These are phyloP conservation scores for Mycogone perniciosa DNA, from an alignment of 2,329 filamentous ascomycete genomes.

Conservation along the genomic window DNA sequence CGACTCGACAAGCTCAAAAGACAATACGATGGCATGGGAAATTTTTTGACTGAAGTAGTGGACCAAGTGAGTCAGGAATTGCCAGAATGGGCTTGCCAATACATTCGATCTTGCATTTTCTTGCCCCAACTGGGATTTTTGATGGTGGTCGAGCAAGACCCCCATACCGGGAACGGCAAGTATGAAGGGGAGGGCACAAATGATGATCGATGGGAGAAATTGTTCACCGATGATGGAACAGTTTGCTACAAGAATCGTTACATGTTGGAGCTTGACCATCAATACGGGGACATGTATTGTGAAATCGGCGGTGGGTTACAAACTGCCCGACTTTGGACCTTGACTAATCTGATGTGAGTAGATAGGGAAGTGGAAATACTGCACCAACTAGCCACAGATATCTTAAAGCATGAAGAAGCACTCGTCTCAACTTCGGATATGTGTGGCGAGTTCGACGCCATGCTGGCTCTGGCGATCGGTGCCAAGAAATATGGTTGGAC, in stretches of 20 bases:
- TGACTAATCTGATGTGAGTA: conserved; percentile 22
- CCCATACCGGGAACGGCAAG: conserved; percentile 47
- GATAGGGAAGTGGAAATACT: conserved; percentile 88
- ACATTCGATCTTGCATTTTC: conserved; percentile 72
- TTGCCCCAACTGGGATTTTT: conserved; percentile 90
- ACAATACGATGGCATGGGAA: conserved; percentile 70
- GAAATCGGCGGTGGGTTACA: conserved; percentile 65
- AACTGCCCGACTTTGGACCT: too few species aligned
- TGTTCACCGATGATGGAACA: conserved; percentile 64
- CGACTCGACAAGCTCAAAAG: conserved; percentile 73
- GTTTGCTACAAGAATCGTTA: conserved; percentile 82
- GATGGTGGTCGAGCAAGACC: conserved; percentile 57
- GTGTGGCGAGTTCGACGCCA: conserved; percentile 80
- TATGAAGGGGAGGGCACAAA: conserved; percentile 55
- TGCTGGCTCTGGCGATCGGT: conserved; percentile 72
- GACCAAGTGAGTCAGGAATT: conserved; percentile 56
- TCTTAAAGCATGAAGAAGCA: conserved; percentile 62
- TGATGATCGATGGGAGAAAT: conserved; percentile 64
- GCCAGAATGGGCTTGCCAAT: conserved; percentile 49
- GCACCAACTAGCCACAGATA: conserved; percentile 63
- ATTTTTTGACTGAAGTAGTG: conserved; percentile 63
- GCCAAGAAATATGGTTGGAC: conserved; percentile 68
- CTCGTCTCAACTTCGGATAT: conserved; percentile 67
- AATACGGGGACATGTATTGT: conserved; percentile 79
- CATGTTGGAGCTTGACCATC: conserved; percentile 74